Evolutionary conservation across 495 filamentous ascomycete species (phyloP), one percentile per base, ranked within the genome.

Genomic region (Diplogelasinospora grovesii): DNA sequence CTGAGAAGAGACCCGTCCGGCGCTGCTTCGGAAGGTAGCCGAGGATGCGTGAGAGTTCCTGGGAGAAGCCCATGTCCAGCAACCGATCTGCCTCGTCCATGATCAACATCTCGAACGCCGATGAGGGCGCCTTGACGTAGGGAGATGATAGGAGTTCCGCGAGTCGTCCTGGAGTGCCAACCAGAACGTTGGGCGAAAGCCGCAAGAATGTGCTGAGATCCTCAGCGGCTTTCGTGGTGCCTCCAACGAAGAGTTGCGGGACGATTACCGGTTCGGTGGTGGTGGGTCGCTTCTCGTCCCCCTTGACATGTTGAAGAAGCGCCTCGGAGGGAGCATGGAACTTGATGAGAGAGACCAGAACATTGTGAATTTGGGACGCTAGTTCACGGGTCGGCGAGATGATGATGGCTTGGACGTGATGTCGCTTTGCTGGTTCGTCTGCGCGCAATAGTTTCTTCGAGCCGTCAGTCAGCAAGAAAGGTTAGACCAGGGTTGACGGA

Each of bases 71-170:
- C n/a, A 96, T 70, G 61, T 98, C 93, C 6, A 98, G 67, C 18
- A 98, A 65, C 39, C 93, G 68, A 56, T 98, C 92, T 28, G 92
- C 92, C 63, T 98, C 92, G 53, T 98, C 92, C 36, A 98, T 70
- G 32, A 98, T 83, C 9, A 98, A 73, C 42, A 85, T 78, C 52
- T 96, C 88, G 50, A 95, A 95, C 0, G 83, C 84, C 20, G 88
- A 89, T 37, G 87, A 80, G 0, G 90, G 81, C 45, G 83, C 86
- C 54, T 93, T 85, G 4, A 97, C 89, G 60, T 94, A 85, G 6
- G 79, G 85, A n/a, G 87, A 93, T 4, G 84, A 83, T 13, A 98
- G 77, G 4, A 97, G 69, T 46, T 96, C 92, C 2, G 90, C 69
- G 2, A 98, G 73, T 25, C 92, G 80, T 0, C 93, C 93, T 1